These are phyloP conservation scores for Xylaria sp. DNA, from an alignment of 2,329 filamentous ascomycete species.

Conservation along the genomic window DNA sequence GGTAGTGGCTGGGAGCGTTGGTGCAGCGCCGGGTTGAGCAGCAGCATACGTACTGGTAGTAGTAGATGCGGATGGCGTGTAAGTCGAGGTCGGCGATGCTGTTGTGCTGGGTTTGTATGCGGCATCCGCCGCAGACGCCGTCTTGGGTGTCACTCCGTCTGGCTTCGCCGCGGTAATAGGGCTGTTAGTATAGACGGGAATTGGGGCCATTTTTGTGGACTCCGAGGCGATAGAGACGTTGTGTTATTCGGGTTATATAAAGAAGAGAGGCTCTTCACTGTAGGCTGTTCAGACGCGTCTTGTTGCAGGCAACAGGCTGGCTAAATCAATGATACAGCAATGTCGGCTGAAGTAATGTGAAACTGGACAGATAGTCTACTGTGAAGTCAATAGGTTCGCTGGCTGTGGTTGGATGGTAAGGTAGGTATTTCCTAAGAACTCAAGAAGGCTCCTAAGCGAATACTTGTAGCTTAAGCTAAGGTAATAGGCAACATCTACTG, in stretches of 20 bases:
- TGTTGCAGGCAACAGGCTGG: constrained; percentile 1
- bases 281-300: constrained; percentile 1
- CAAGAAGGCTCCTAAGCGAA: neutral
- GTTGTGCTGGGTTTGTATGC: constrained; percentile 35
- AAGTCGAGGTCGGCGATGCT: constrained; percentile 49
- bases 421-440: too few species aligned
- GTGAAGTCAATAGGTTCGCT: neutral
- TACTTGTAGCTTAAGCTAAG: neutral
- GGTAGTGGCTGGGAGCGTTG: constrained; percentile 59
- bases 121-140: constrained; percentile 34
- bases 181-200: constrained; percentile 68
- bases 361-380: neutral
- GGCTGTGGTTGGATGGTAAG: too few species aligned
- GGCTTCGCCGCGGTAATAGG: constrained; percentile 65
- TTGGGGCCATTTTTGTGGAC: constrained; percentile 62
- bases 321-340: constrained; percentile 3
- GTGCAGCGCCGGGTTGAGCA: constrained; percentile 60
- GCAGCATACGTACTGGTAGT: constrained; percentile 48
- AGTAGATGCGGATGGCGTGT: constrained; percentile 42
- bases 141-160: constrained; percentile 51
- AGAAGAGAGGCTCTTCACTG: neutral
- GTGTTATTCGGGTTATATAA: constrained; percentile 7
- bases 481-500: neutral
- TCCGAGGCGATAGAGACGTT: neutral
- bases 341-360: neutral